Evolutionary conservation across 306 rosid species (phyloP).

Genomic region (Sechiopsis laciniata): DNA sequence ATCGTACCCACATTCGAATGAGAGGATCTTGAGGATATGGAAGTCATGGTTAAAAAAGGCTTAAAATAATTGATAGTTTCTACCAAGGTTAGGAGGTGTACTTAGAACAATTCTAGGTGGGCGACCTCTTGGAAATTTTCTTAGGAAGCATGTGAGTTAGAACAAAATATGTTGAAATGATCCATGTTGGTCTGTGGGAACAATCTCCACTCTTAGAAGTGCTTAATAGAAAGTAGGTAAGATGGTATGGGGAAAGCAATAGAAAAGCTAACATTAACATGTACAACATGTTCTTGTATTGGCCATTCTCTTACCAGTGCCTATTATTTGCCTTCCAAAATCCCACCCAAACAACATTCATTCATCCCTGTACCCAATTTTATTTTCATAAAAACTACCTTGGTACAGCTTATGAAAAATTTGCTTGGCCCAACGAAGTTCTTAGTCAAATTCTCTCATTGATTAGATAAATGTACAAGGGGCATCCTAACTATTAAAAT

Average conservation of each 20-base stretch:
- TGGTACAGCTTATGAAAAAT: not conserved
- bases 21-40: too few relatives aligned
- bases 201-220: too few relatives aligned
- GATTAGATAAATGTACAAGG: not conserved
- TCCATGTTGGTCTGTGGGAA: too few relatives aligned
- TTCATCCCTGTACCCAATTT: not conserved
- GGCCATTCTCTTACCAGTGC: not conserved
- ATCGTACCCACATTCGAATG: too few relatives aligned
- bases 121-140: too few relatives aligned
- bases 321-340: not conserved
- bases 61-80: too few relatives aligned
- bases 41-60: too few relatives aligned
- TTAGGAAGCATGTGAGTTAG: too few relatives aligned
- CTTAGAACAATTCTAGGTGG: too few relatives aligned
- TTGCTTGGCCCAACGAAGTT: slow-evolving; percentile 4
- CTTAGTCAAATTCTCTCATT: not conserved
- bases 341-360: not conserved
- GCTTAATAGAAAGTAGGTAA: not conserved
- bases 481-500: not conserved
- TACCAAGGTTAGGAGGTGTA: too few relatives aligned
- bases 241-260: not conserved
- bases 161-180: too few relatives aligned
- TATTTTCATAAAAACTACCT: not conserved
- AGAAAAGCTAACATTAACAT: not conserved
- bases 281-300: not conserved